Evolutionary conservation across 441 rosid genomes (phyloP).

Genomic region (Adansonia grandidieri): DNA sequence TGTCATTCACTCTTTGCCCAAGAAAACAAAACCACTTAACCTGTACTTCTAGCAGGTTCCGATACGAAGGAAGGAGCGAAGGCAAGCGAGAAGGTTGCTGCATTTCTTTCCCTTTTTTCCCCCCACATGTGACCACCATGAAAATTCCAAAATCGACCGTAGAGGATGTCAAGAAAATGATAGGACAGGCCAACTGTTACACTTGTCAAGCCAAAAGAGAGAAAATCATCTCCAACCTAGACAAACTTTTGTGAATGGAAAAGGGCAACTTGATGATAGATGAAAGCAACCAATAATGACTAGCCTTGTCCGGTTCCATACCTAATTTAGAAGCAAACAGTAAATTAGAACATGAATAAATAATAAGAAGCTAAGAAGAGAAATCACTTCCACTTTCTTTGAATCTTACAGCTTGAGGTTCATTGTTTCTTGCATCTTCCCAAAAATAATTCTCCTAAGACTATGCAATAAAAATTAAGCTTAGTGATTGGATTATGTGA

Average conservation of each 20-base stretch:
- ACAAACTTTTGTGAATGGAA: constrained; percentile 7
- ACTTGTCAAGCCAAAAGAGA: constrained; percentile 2
- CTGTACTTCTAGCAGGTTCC: background rate
- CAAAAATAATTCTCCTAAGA: constrained; percentile 15
- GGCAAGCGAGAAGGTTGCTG: constrained; percentile 8
- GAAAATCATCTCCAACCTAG: constrained; percentile 6
- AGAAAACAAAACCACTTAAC: background rate
- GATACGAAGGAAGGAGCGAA: background rate
- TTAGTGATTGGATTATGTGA: background rate
- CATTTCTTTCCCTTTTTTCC: background rate
- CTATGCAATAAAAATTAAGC: background rate
- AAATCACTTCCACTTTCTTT: background rate
- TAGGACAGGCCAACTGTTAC: constrained; percentile 13
- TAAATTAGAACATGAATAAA: constrained; percentile 3
- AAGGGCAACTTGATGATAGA: background rate
- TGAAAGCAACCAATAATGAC: background rate
- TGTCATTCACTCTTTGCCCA: background rate
- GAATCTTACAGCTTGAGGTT: background rate
- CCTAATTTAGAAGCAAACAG: constrained; percentile 19
- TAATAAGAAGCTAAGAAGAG: background rate
- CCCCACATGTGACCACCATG: background rate
- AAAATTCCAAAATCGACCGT: background rate
- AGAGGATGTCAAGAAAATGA: background rate
- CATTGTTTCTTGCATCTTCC: background rate
- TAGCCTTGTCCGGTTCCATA: background rate